Base-by-base conservation (phyloP, 176 grass and related monocot genomes). In the Triticum urartu region DNA sequence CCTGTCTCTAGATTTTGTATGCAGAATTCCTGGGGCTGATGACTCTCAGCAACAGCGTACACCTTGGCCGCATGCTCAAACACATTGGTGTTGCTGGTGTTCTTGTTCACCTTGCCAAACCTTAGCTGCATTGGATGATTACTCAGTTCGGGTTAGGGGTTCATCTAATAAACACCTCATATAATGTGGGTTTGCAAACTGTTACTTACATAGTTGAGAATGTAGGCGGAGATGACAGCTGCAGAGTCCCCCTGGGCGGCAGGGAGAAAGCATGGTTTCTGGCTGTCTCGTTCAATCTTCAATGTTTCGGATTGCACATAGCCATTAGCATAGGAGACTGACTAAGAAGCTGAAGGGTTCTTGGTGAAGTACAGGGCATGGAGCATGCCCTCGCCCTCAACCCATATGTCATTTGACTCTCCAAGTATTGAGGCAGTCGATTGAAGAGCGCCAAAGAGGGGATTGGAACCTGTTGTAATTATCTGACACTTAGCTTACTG, bases 361-460 rank as follows among this genome's bases (percentile, higher is more conserved):
- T 85, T 91, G 74, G 79, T 59, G 59, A 89, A 70, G 74, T 83
- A 89, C 67, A 92, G 36, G 28, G 87, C 87, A 22, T 86, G 90
- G 33, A 92, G 90, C 90, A 92, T 92, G 79, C 90, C 87, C 45
- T 89, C 83, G 0, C 87, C 90, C 70, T 92, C 87, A 0, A 92
- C 87, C 87, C 87, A 89, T 4, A 83, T 68, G 58, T 92, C 84
- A 0, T 68, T 83, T 58, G 87, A 89, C 18, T 77, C 6, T 24
- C 90, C 87, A 0, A 89, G 83, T 15, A 86, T 17, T 0, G 83
- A 92, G 6, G 21, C 15, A 3, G 74, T 83, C 3, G 90, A 92
- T 36, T 86, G 79, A 7, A 83, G 79, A 2, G 83, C 34, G 9
- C 87, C 83, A 72, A 89, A 89, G 6, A 86, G 79, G 24, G 90